Base-by-base conservation (phyloP, 2,329 filamentous ascomycete genomes). In the Orbilia quercus region DNA sequence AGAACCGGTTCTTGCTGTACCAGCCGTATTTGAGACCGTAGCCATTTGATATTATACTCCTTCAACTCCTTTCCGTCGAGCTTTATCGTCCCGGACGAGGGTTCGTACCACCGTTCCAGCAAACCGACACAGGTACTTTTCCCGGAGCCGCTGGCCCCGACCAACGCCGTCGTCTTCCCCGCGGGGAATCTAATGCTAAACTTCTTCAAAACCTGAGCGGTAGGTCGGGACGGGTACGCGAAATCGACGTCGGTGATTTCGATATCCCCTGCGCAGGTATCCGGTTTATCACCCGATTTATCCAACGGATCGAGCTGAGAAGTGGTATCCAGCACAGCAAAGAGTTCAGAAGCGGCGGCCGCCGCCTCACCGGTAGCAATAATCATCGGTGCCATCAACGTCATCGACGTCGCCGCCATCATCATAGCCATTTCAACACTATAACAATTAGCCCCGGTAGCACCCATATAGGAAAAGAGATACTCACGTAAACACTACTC, bases 61-160 rank as follows among this genome's bases (percentile, higher is more conserved):
- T 79, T 78, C 18, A 91, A 80, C 22, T 84, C 80, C 40, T 85
- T 83, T 0, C 82, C 84, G 38, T 83, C 85, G 2, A 87, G 85
- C 0, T 81, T 80, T 47, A 91, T 84, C 1, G 79, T 81, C 1
- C 86, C 88, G 12, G 71, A 75, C 9, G 75, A 58, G 14, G 77
- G 82, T 1, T 87, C 85, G 78, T 92, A 92, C 88, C 89, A 92
- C 31, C 89, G 83, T 78, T 92, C 87, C 1, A 92, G 82, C 1
- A 92, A 81, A 0, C 88, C 89, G 0, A 91, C 86, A 23, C 92
- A 87, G 0, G 90, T 92, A 55, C 87, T 90, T 79, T 92, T 93
- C 0, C 90, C 90, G 2, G 85, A 88, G 0, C 90, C 90, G 1
- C 88, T 90, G 0, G 89, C 86, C 0, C 90, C 90, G 18, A 92